Base-by-base conservation (phyloP, 768 basidiomycete genomes). In the Boletus rex-veris region DNA sequence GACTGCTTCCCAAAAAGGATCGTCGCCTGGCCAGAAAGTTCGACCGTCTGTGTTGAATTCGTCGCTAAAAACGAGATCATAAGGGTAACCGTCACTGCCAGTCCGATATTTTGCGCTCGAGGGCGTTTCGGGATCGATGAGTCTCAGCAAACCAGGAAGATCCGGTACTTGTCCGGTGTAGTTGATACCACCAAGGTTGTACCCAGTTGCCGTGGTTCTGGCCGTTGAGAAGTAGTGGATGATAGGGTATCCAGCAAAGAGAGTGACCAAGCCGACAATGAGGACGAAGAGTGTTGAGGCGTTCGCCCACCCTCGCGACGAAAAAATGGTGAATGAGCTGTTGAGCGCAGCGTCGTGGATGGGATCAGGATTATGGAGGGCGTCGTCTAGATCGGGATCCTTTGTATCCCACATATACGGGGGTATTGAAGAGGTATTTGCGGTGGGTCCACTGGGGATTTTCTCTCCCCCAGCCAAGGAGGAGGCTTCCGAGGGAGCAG, bases 191-290 rank as follows among this genome's bases (percentile, higher is more conserved):
- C 94, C 95, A n/a, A 95, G 76, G 67, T 95, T 95, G 72, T 84
- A 94, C 10, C 88, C 88, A 33, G 72, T 52, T 15, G 73, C 66
- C 49, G 55, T 21, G 16, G 47, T 44, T 50, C 35, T 12, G 66
- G 54, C 16, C 65, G 65, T 68, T 35, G 72, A 72, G 56, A 71
- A 82, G 58, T 80, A 81, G 47, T 78, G 74, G 54, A 92, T 81
- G 65, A 97, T 84, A 12, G 96, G 96, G 64, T 90, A 97, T 31
- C 88, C 93, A 18, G 86, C 88, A 62, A 97, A 98, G 15, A 98
- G 79, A 16, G 79, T 80, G 58, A 97, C 70, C 45, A 97, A 75
- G 30, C 82, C 85, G 7, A 77, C 58, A 33, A 88, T 72, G 54
- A 98, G 77, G 52, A 90, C 49, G 60, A 91, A 57, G 21, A 98